Evolutionary conservation across 1,284 basidiomycete species (phyloP).

Genomic region (Irpex lacteus): DNA sequence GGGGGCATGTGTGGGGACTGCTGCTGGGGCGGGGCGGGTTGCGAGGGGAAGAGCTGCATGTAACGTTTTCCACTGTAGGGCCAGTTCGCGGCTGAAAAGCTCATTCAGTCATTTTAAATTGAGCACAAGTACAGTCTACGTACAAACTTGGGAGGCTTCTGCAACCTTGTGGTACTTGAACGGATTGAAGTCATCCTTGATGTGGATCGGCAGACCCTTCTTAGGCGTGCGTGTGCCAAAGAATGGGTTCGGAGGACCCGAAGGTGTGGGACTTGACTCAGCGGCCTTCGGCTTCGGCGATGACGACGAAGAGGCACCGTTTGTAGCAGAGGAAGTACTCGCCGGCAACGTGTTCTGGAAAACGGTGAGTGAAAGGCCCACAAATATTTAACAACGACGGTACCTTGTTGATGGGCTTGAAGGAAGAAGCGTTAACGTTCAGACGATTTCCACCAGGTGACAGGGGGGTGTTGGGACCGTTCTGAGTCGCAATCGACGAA

Average conservation of each 20-base stretch:
- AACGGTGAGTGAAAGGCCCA: background rate
- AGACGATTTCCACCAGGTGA: constrained; percentile 43
- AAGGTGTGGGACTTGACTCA: constrained; percentile 37
- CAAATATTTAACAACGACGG: background rate
- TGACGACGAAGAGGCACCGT: constrained; percentile 38
- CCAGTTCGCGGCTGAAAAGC: constrained; percentile 67
- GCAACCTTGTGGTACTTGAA: constrained; percentile 85
- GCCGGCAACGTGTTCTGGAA: background rate
- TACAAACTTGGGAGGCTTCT: constrained; percentile 71
- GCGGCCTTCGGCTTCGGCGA: constrained; percentile 59
- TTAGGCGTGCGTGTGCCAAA: constrained; percentile 79
- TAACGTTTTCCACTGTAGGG: constrained; percentile 88
- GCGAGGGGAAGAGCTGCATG: constrained; percentile 69
- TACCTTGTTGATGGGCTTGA: constrained; percentile 76
- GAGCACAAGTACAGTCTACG: constrained; percentile 30
- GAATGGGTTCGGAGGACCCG: constrained; percentile 72
- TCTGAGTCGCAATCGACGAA: constrained; percentile 19
- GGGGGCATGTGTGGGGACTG: constrained; percentile 70
- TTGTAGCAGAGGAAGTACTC: constrained; percentile 21
- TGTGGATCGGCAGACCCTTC: constrained; percentile 68
- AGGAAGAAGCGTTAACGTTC: constrained; percentile 76
- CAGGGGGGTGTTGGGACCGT: constrained; percentile 36
- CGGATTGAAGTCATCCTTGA: constrained; percentile 94
- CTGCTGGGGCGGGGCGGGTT: constrained; percentile 45
- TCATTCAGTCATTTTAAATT: background rate